Conservation (phyloP, 768 basidiomycete species). For the Chalciporus piperatus region DNA sequence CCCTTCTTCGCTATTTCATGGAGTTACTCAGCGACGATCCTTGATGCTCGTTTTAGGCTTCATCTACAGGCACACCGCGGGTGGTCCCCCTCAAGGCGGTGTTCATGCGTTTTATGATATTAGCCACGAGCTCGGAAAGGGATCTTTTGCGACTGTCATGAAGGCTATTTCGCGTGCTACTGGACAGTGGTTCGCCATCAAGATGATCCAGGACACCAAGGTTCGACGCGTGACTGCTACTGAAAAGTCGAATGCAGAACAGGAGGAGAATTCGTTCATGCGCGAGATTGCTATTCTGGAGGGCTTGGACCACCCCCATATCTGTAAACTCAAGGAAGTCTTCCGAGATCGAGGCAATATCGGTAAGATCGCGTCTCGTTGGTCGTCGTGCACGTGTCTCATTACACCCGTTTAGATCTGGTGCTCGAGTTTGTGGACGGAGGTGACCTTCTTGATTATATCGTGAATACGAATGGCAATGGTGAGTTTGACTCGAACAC, state of each 20-base stretch:
- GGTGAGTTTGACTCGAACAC: constrained; percentile 40
- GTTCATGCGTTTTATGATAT: constrained; percentile 68
- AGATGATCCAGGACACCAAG: constrained; percentile 68
- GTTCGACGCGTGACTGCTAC: constrained; percentile 38
- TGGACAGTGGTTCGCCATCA: constrained; percentile 80
- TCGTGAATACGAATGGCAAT: constrained; percentile 58
- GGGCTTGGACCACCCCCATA: constrained; percentile 73
- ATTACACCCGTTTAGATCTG: constrained; percentile 49
- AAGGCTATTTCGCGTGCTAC: constrained; percentile 72
- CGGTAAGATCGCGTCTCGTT: constrained; percentile 39
- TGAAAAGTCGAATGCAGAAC: constrained; percentile 27
- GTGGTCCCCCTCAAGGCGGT: constrained; percentile 46
- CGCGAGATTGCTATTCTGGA: constrained; percentile 81
- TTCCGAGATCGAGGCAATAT: constrained; percentile 65
- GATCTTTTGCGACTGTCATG: constrained; percentile 88
- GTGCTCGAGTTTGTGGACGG: constrained; percentile 86
- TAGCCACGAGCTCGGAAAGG: constrained; percentile 74
- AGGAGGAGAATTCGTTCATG: constrained; percentile 44
- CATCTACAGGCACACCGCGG: constrained; percentile 66
- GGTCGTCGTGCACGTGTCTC: constrained; percentile 10
- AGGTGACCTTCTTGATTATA: constrained; percentile 84
- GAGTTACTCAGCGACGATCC: not conserved
- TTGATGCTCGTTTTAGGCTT: constrained; percentile 45
- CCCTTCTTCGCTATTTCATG: not conserved
- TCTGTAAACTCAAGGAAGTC: constrained; percentile 76